Evolutionary conservation across 2,329 filamentous ascomycete genomes (phyloP).

Genomic region (Colletotrichum sp.): DNA sequence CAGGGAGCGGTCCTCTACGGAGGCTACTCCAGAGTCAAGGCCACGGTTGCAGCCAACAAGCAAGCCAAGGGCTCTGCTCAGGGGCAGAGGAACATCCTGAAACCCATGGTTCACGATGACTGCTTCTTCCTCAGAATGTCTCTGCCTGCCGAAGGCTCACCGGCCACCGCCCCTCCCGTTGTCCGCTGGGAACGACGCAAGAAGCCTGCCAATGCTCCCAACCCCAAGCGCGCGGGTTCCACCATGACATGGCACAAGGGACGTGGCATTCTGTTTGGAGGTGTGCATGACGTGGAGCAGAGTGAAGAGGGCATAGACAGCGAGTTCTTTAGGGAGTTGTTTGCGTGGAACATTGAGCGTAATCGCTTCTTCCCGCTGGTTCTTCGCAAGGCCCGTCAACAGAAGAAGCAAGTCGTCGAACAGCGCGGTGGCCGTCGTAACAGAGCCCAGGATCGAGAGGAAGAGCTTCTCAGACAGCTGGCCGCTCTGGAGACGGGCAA

Average conservation of each 20-base stretch:
- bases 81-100: slow-evolving; percentile 74
- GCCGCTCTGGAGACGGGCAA: slow-evolving; percentile 82
- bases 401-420: slow-evolving; percentile 65
- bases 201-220: slow-evolving; percentile 87
- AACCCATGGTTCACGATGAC: slow-evolving; percentile 91
- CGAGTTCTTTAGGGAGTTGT: slow-evolving; percentile 93
- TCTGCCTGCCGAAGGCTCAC: slow-evolving; percentile 71
- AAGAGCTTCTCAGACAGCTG: slow-evolving; percentile 86
- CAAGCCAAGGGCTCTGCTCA: slow-evolving; percentile 66
- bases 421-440: slow-evolving; percentile 67
- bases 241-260: slow-evolving; percentile 97
- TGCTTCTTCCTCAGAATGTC: slow-evolving; percentile 90
- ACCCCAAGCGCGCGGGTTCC: slow-evolving; percentile 81
- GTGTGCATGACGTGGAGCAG: slow-evolving; percentile 90
- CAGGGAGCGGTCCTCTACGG: slow-evolving; percentile 89
- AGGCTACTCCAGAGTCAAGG: slow-evolving; percentile 91
- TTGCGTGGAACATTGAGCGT: slow-evolving; percentile 92
- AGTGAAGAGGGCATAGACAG: slow-evolving; percentile 95
- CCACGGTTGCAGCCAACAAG: slow-evolving; percentile 65
- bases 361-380: slow-evolving; percentile 91
- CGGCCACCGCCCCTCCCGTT: slow-evolving; percentile 68
- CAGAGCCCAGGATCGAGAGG: slow-evolving; percentile 88
- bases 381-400: slow-evolving; percentile 75
- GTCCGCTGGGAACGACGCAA: slow-evolving; percentile 94
- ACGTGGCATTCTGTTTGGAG: slow-evolving; percentile 90